These are phyloP conservation scores for Trichoderma sp. DNA, from an alignment of 2,329 filamentous ascomycete genomes.

Conservation along the genomic window DNA sequence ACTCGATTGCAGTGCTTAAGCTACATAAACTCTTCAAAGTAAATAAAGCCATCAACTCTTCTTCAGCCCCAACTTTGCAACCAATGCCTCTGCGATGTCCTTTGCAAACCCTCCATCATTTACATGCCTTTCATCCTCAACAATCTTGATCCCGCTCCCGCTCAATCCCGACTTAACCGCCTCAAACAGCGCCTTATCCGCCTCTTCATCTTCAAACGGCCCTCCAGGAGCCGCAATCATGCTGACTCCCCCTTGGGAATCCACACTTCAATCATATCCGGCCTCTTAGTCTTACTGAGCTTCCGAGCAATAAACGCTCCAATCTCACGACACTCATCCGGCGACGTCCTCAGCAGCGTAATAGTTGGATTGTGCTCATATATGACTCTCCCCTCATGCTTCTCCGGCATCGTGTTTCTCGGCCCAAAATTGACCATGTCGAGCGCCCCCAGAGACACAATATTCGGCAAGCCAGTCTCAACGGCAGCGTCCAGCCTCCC, in stretches of 20 bases:
- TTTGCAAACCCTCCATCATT: conserved; percentile 56
- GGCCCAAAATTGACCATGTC: conserved; percentile 69
- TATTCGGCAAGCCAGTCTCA: conserved; percentile 55
- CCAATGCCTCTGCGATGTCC: conserved; percentile 47
- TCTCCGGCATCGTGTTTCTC: conserved; percentile 53
- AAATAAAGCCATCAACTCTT: neutral
- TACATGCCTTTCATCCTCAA: conserved; percentile 52
- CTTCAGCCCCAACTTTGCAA: conserved; percentile 31
- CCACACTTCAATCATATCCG: conserved; percentile 54
- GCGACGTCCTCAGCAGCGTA: conserved; percentile 65
- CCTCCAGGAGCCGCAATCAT: conserved; percentile 56
- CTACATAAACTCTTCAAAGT: neutral
- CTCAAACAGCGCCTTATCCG: conserved; percentile 54
- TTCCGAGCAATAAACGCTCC: conserved; percentile 58
- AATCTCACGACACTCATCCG: conserved; percentile 57
- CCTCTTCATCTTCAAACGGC: conserved; percentile 51
- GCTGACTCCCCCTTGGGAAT: conserved; percentile 64
- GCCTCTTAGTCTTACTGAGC: conserved; percentile 44
- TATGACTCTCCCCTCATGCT: conserved; percentile 52
- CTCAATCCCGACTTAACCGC: conserved; percentile 51
- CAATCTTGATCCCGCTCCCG: conserved; percentile 50
- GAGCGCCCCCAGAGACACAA: conserved; percentile 53
- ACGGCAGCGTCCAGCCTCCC: conserved; percentile 59
- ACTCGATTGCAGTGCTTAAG: no score
- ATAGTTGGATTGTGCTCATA: conserved; percentile 67